A percentile compares a stretch with the other conserved stretches of the same genome.
Conservation (phyloP, 2,329 filamentous ascomycete genomes). For the Aschersonia sp. region DNA sequence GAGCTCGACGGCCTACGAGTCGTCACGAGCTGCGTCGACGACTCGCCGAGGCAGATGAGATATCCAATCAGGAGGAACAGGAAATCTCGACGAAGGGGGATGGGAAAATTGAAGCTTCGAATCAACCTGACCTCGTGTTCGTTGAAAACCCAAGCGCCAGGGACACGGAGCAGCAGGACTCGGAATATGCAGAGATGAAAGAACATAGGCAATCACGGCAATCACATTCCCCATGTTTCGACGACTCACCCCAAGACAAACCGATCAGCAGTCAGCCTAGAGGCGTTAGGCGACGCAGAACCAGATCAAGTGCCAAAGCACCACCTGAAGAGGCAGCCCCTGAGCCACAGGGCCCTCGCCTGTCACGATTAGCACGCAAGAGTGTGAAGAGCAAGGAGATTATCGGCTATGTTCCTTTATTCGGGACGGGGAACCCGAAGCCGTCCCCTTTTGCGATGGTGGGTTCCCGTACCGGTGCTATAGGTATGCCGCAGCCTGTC, state of each 20-base stretch:
- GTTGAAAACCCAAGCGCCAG: no score
- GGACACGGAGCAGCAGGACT: no score
- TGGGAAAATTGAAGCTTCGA: no score
- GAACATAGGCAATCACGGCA: no score
- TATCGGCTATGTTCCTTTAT: slow-evolving; percentile 21
- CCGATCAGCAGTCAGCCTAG: background rate
- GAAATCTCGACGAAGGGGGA: no score
- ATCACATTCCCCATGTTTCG: no score
- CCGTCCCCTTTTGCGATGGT: slow-evolving; percentile 7
- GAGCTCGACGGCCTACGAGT: no score
- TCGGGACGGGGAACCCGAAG: slow-evolving; percentile 5
- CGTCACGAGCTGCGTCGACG: no score
- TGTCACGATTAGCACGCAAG: slow-evolving; percentile 24
- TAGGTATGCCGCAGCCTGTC: slow-evolving; percentile 1
- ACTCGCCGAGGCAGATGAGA: no score
- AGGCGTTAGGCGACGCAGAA: background rate
- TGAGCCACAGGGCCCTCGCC: slow-evolving; percentile 15
- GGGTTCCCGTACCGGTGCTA: slow-evolving; percentile 2
- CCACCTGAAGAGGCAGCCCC: background rate
- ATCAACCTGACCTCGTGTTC: no score
- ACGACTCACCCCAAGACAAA: background rate
- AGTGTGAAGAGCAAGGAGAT: slow-evolving; percentile 32
- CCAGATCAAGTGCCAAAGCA: background rate
- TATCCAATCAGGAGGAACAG: no score
- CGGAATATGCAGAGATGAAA: no score